Percentiles rank a stretch among this genome's conserved stretches.
Conservation (phyloP, 306 rosid genomes). For the Hippophae tibetana region DNA sequence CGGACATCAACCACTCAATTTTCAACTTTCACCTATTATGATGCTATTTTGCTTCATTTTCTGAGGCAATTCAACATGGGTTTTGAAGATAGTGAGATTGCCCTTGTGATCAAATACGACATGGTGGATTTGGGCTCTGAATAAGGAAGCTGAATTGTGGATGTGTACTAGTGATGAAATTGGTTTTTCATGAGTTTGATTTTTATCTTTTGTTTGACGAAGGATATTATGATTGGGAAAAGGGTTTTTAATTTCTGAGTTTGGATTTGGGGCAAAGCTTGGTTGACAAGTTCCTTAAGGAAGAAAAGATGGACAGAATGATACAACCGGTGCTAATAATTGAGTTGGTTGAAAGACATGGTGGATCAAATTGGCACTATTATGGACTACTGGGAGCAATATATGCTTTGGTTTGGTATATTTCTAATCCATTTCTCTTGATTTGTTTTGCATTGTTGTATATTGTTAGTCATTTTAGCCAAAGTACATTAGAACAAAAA, state of each 20-base stretch:
- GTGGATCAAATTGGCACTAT: too few species aligned
- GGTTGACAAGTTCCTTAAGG: conserved; percentile 24
- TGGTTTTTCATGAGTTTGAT: conserved; percentile 19
- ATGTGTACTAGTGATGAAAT: neutral
- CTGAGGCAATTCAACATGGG: conserved; percentile 22
- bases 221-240: conserved; percentile 38
- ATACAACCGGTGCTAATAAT: conserved; percentile 78
- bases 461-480: too few species aligned
- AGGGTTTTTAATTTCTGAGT: conserved; percentile 28
- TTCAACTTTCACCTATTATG: neutral
- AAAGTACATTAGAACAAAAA: too few species aligned
- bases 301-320: conserved; percentile 56
- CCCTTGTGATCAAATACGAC: conserved; percentile 8
- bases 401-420: too few species aligned
- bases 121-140: conserved; percentile 2
- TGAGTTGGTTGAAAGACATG: too few species aligned
- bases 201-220: conserved; percentile 16
- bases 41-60: conserved; percentile 6
- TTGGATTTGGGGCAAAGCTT: conserved; percentile 14
- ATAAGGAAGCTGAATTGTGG: conserved; percentile 16
- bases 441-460: too few species aligned
- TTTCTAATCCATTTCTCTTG: too few species aligned
- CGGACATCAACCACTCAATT: neutral
- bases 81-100: conserved; percentile 17
- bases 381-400: too few species aligned